These are phyloP conservation scores for Gypsophila paniculata DNA, from an alignment of 179 eudicot species.

Conservation along the genomic window DNA sequence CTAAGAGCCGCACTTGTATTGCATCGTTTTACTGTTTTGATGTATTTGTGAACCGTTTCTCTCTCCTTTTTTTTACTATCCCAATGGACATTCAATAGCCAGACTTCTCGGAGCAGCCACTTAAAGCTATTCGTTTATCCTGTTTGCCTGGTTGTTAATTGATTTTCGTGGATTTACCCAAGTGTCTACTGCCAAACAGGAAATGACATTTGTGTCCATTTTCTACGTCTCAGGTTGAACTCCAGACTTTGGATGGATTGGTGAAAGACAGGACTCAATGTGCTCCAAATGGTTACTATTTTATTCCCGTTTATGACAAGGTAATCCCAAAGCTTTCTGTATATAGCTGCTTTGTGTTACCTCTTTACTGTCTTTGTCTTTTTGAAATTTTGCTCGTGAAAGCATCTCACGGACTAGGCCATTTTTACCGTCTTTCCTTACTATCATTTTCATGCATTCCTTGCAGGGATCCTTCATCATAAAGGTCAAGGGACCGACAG, in stretches of 20 bases:
- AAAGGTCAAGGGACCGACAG: slow-evolving; percentile 86
- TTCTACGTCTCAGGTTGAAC: slow-evolving; percentile 64
- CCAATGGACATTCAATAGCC: neutral
- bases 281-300: slow-evolving; percentile 99
- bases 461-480: slow-evolving; percentile 86
- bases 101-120: neutral
- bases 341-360: neutral
- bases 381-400: slow-evolving; percentile 13
- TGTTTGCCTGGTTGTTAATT: neutral
- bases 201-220: neutral
- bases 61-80: neutral
- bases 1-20: neutral
- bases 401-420: slow-evolving; percentile 4
- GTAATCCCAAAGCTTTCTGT: slow-evolving; percentile 31
- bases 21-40: neutral
- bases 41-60: neutral
- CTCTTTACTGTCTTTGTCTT: slow-evolving; percentile 5
- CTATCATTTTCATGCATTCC: slow-evolving; percentile 5
- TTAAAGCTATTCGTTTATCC: slow-evolving; percentile 1
- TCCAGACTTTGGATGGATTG: slow-evolving; percentile 84
- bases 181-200: neutral
- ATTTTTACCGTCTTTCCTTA: slow-evolving; percentile 8
- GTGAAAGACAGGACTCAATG: slow-evolving; percentile 96
- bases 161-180: neutral
- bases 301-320: slow-evolving; percentile 98